Base-by-base conservation (phyloP, 371 early-diverging fungal genomes). In the Mucor piriformis region DNA sequence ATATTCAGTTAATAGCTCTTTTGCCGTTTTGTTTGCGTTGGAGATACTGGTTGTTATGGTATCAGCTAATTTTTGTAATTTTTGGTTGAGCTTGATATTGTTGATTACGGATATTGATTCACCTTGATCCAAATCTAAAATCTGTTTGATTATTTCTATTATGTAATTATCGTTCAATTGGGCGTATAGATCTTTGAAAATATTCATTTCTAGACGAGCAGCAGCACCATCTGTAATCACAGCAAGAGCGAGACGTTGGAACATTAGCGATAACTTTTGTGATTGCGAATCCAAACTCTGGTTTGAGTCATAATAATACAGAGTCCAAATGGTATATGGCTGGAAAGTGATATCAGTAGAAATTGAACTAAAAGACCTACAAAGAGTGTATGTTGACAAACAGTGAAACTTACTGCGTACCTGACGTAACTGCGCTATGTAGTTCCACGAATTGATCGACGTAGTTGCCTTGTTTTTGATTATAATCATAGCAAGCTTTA, bases 391-490 rank as follows among this genome's bases (percentile, higher is more conserved):
- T n/a, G 54, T 47, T 8, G 60, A 48, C 54, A 60, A 13, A 48
- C 60, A 60, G 38, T 60, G 54, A 47, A 60, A 60, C 48, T 60
- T 60, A 10, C 27, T 53, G 53, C 60, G 60, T 10, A 59, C 0
- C 12, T 59, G 60, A 1, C 53, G 0, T 52, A 59, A 59, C 12
- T 59, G 52, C 35, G 12, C 0, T 18, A 59, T 3, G 60, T 52
- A 46, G 47, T 59, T 11, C 46, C 53, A 52, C 15, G 44, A 52
- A 52, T 59, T 52, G 53, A 59, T 59, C 6, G 47, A 59, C 0
- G 7, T 52, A 0, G 47, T 46, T 11, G 8, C 47, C 12, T 59
- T 51, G 60, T 59, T 54, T 52, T 60, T 18, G 53, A 53, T 46
- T 5, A 53, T 47, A 6, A 18, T 53, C 10, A 44, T 59, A 35